Conservation (phyloP, 495 filamentous ascomycete genomes). For the Xanthoparmelia taractica region DNA sequence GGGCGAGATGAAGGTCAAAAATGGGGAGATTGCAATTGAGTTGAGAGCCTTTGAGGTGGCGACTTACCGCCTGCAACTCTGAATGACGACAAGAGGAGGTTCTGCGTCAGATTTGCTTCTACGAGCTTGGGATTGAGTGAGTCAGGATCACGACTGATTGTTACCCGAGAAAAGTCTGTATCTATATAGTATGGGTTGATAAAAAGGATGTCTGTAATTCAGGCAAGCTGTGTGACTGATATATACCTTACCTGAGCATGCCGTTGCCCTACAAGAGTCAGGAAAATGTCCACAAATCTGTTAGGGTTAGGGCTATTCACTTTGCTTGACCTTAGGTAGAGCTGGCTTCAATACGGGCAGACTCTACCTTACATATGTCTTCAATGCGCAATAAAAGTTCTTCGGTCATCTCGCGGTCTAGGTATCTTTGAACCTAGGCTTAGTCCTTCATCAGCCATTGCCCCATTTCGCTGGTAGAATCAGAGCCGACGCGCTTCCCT, state of each 20-base stretch:
- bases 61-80: constrained; percentile 71
- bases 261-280: background rate
- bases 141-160: too few relatives aligned
- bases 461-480: background rate
- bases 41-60: constrained; percentile 86
- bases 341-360: background rate
- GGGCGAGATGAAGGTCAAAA: constrained; percentile 40
- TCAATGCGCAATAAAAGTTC: background rate
- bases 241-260: background rate
- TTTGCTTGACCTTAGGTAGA: background rate
- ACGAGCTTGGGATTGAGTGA: background rate
- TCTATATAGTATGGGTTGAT: background rate
- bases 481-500: constrained; percentile 2
- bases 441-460: background rate
- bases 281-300: background rate
- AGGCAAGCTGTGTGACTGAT: background rate
- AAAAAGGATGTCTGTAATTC: background rate
- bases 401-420: background rate
- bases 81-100: background rate
- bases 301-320: background rate
- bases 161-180: background rate
- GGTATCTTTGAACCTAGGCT: too few relatives aligned
- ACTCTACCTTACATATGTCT: background rate
- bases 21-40: constrained; percentile 45
- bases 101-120: background rate